Evolutionary conservation across 2,329 filamentous ascomycete species (phyloP).

Genomic region (Chaetomiaceae sp.): DNA sequence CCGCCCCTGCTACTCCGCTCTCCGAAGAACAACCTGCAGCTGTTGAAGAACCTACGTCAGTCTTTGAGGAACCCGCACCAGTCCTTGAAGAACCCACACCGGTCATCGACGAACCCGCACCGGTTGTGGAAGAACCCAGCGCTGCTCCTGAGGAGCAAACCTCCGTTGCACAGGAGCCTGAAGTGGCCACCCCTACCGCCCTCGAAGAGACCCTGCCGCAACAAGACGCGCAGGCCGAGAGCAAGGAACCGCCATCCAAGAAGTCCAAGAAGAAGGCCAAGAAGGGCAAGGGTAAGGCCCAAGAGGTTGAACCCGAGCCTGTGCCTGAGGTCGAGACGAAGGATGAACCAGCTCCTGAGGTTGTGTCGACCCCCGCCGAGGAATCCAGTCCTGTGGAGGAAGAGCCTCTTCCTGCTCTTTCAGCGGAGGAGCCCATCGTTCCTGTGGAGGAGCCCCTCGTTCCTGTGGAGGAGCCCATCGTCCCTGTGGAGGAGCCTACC

Average conservation of each 20-base stretch:
- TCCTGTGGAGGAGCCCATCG: too few relatives aligned
- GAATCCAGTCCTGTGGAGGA: not conserved
- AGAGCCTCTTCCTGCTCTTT: not conserved
- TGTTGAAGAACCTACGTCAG: not conserved
- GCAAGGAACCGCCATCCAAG: not conserved
- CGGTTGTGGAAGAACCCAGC: not conserved
- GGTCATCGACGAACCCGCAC: not conserved
- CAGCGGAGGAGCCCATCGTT: not conserved
- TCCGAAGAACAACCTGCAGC: not conserved
- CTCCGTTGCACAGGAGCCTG: not conserved
- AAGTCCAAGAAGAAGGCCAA: slow-evolving; percentile 22
- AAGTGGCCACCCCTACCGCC: not conserved
- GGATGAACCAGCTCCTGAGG: not conserved
- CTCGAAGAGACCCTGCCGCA: not conserved
- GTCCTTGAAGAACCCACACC: not conserved
- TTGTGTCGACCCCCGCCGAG: not conserved
- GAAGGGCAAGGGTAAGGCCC: slow-evolving; percentile 8
- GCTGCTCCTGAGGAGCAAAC: not conserved
- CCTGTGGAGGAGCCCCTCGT: not conserved
- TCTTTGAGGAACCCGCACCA: not conserved
- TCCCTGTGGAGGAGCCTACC: too few relatives aligned
- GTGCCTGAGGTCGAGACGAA: not conserved
- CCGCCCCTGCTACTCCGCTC: not conserved
- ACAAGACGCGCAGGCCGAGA: slow-evolving; percentile 1
- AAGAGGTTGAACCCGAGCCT: not conserved